Evolutionary conservation across 2,329 filamentous ascomycete genomes (phyloP), one percentile per base, ranked within the genome.

Genomic region (Diaporthe capsici): DNA sequence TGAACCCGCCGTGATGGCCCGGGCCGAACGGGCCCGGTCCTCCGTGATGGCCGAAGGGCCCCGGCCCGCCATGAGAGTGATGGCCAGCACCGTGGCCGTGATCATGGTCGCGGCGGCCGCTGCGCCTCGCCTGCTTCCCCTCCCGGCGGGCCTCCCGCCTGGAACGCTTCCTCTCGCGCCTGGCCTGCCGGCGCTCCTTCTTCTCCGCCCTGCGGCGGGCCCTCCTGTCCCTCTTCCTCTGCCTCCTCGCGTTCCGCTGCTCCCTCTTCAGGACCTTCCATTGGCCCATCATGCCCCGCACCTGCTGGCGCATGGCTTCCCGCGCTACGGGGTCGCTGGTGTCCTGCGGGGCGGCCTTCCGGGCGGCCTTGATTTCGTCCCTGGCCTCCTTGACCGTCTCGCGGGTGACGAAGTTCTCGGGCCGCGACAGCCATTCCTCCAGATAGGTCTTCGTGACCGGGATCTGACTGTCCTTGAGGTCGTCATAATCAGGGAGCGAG

Each of bases 401-500:
- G 76, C 83, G 87, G 12, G 87, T 90, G 77, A 89, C 85, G 8
- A 85, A 84, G 70, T 88, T 84, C 0, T 90, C 86, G 0, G 90
- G 89, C 51, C 86, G 84, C 12, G 85, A 81, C 2, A 90, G 84
- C 89, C 89, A 92, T 10, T 84, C 81, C 31, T 84, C 78, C 22
- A 92, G 83, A 4, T 85, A 84, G 17, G 84, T 80, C 61, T 85
- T 85, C 20, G 87, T 86, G 1, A 87, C 76, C 2, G 88, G 86
- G 1, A 91, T 83, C 80, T 91, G 89, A 25, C 83, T 79, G 71
- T 87, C 86, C 17, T 81, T 81, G 2, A 92, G 83, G 57, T 88
- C 85, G 74, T 90, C 87, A 79, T 88, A 88, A 72, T 88, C 86
- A 0, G 89, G 88, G 1, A 92, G 87, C 2, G 89, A 90, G 49